Percentiles rank a stretch among this genome's conserved stretches.
These are phyloP conservation scores for Sporormia fimetaria DNA, from an alignment of 495 filamentous ascomycete genomes.

Conservation along the genomic window DNA sequence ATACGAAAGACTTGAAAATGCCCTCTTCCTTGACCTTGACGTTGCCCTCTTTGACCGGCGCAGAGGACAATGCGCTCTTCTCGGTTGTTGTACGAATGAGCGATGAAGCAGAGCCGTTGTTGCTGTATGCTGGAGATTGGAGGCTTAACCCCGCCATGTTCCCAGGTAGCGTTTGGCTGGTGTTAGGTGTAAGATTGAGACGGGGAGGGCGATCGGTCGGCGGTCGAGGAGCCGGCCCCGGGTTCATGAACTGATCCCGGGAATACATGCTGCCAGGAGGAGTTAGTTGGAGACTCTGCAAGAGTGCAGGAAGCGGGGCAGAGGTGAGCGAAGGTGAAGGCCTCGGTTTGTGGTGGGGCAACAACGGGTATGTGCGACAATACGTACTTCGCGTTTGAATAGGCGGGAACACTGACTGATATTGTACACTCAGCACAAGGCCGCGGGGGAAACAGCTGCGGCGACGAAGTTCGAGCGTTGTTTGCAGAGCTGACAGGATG, in stretches of 20 bases:
- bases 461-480: no score
- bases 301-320: no score
- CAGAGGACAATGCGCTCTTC: constrained; percentile 48
- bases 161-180: constrained; percentile 52
- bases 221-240: constrained; percentile 83
- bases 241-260: constrained; percentile 72
- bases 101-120: constrained; percentile 44
- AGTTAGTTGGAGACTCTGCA: no score
- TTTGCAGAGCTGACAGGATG: no score
- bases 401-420: no score
- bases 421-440: no score
- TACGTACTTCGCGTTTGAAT: no score
- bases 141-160: constrained; percentile 66
- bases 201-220: constrained; percentile 72
- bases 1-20: constrained; percentile 64
- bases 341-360: no score
- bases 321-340: no score
- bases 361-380: no score
- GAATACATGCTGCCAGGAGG: constrained; percentile 32
- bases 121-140: constrained; percentile 51
- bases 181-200: constrained; percentile 60
- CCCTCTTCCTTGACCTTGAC: constrained; percentile 81
- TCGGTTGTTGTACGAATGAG: constrained; percentile 47
- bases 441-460: no score
- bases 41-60: constrained; percentile 77